Base-by-base conservation (phyloP, 441 rosid species). In the Codiaeum variegatum region DNA sequence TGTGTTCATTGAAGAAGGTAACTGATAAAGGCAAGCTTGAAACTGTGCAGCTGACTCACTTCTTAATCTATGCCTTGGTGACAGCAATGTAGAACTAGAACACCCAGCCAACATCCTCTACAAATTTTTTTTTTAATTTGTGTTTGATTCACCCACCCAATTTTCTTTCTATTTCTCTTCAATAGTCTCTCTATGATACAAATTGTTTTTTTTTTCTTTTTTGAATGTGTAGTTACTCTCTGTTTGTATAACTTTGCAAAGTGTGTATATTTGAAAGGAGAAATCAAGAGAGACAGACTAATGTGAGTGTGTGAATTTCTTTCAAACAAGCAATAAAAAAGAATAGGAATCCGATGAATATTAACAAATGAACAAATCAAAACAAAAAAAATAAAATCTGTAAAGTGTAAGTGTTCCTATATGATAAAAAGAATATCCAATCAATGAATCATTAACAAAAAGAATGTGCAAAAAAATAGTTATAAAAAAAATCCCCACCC, bases 41-140 rank as follows among this genome's bases (percentile, higher is more conserved):
- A 84, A 87, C 84, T 88, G 92, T 82, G 91, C 85, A 16, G 90
- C 47, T 73, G 92, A 82, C 83, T 92, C 99, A 72, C 91, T 94
- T 86, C 91, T 94, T 77, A 94, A 88, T 88, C 98, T 88, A 83
- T 92, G 87, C 86, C 98, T 92, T 38, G 99, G 99, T 66, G 99
- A 94, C 88, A 90, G 74, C 88, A 94, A 77, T 89, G 97, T 78
- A 67, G 98, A 88, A 81, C 96, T 92, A 74, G 98, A 91, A 84
- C 94, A 91, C 85, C 99, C 98, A 74, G 97, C 97, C 99, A 94
- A 91, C 99, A 94, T 94, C 80, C 86, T 94, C 89, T 90, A 85
- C 66, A 82, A 74, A 62, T 81, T 83, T 84, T 24, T 71, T 65
- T 67, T 64, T 52, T 52, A n/a, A n/a, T 52, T 4, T 51, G 51